Conservation (phyloP, 495 filamentous ascomycete genomes). For the Antarctomyces pellizariae region DNA sequence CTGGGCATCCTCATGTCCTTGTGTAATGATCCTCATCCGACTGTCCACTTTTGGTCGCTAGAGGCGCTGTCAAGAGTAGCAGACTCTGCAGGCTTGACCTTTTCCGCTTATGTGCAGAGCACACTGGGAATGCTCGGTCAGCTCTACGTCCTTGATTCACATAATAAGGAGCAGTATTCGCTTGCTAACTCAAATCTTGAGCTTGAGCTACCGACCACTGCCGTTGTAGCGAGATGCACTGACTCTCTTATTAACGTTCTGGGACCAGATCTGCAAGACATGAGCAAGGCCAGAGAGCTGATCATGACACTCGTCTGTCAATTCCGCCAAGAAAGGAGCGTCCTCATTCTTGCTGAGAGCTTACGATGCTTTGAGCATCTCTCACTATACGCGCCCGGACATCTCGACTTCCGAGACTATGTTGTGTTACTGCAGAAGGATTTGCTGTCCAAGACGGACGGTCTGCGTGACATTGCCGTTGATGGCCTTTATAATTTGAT, state of each 20-base stretch:
- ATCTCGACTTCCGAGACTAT: slow-evolving; percentile 63
- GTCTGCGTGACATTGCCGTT: slow-evolving; percentile 57
- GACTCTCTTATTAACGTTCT: slow-evolving; percentile 91
- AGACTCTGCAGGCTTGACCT: slow-evolving; percentile 80
- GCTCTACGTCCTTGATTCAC: slow-evolving; percentile 72
- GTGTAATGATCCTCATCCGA: slow-evolving; percentile 86
- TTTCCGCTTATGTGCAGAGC: slow-evolving; percentile 70
- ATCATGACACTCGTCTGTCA: slow-evolving; percentile 70
- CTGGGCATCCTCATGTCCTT: slow-evolving; percentile 87
- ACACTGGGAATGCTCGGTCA: slow-evolving; percentile 84
- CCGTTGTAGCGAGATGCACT: slow-evolving; percentile 69
- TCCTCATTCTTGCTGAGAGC: slow-evolving; percentile 50
- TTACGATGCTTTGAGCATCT: slow-evolving; percentile 76
- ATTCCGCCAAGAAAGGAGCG: slow-evolving; percentile 56
- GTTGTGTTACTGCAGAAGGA: slow-evolving; percentile 61
- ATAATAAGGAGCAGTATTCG: slow-evolving; percentile 62
- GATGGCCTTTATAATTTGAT: slow-evolving; percentile 85
- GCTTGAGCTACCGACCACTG: slow-evolving; percentile 53
- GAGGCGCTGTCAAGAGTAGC: slow-evolving; percentile 72
- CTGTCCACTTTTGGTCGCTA: slow-evolving; percentile 88
- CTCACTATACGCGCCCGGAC: slow-evolving; percentile 70
- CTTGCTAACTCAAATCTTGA: slow-evolving; percentile 73
- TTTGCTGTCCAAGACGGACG: slow-evolving; percentile 37
- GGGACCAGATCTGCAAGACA: slow-evolving; percentile 84
- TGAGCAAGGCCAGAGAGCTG: slow-evolving; percentile 71